Conservation (phyloP, 2,329 filamentous ascomycete genomes). For the Proliferodiscus dingleyae region DNA sequence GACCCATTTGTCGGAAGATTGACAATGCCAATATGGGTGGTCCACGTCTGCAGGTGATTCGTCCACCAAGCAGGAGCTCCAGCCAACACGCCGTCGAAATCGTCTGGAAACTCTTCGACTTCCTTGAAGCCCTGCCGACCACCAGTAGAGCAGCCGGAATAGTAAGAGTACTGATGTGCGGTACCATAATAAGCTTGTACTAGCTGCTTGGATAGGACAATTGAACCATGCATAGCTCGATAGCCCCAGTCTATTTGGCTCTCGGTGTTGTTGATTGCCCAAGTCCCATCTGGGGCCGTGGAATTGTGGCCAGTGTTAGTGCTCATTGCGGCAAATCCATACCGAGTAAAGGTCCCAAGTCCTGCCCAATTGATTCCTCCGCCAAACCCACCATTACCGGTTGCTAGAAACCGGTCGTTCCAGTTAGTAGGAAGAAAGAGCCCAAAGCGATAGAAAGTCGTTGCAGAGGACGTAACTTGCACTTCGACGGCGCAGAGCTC, state of each 20-base stretch:
- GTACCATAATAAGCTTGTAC: not conserved
- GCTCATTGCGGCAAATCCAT: slow-evolving; percentile 39
- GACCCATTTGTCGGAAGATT: slow-evolving; percentile 42
- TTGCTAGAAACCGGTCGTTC: slow-evolving; percentile 34
- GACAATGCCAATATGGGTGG: slow-evolving; percentile 40
- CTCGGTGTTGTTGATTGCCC: slow-evolving; percentile 38
- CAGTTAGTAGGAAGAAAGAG: slow-evolving; percentile 35
- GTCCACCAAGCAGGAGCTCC: slow-evolving; percentile 32
- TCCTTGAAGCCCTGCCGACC: slow-evolving; percentile 44
- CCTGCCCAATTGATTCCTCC: slow-evolving; percentile 45
- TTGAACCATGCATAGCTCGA: slow-evolving; percentile 15
- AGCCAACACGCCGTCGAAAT: slow-evolving; percentile 44
- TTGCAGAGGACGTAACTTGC: slow-evolving; percentile 33
- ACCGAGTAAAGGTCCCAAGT: slow-evolving; percentile 35
- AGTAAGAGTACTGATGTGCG: slow-evolving; percentile 33
- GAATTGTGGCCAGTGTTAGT: slow-evolving; percentile 43
- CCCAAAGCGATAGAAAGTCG: slow-evolving; percentile 35
- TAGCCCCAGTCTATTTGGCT: slow-evolving; percentile 32
- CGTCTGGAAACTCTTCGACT: slow-evolving; percentile 39
- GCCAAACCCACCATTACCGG: slow-evolving; percentile 43
- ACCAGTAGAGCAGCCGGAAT: slow-evolving; percentile 43
- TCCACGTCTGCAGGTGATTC: slow-evolving; percentile 25
- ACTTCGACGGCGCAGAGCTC: slow-evolving; percentile 35
- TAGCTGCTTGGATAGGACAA: not conserved
- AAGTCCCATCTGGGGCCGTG: slow-evolving; percentile 28